These are phyloP conservation scores for Meripilus lineatus DNA, from an alignment of 1,284 basidiomycete species.

Conservation along the genomic window DNA sequence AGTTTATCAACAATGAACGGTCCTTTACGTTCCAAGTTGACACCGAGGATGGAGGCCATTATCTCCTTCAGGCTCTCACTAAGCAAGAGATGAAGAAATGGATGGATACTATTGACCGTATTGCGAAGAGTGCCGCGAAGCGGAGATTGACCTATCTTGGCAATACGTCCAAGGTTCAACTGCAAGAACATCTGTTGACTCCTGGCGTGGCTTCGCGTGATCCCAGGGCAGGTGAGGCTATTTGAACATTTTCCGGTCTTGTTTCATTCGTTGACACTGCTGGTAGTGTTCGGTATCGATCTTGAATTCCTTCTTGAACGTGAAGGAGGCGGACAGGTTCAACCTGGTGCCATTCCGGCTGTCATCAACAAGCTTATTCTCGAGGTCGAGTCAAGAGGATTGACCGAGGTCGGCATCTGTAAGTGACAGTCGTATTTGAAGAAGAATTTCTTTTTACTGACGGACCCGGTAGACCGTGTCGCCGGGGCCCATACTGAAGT, in stretches of 20 bases:
- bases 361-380: slow-evolving; percentile 60
- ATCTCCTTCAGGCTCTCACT: slow-evolving; percentile 67
- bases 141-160: slow-evolving; percentile 79
- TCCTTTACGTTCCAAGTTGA: slow-evolving; percentile 78
- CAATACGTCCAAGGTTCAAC: slow-evolving; percentile 60
- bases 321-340: slow-evolving; percentile 49
- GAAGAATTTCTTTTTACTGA: slow-evolving; percentile 2
- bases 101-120: slow-evolving; percentile 65
- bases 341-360: slow-evolving; percentile 54
- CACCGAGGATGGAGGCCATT: slow-evolving; percentile 81
- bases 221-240: slow-evolving; percentile 55
- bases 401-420: slow-evolving; percentile 82
- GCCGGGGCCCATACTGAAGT: slow-evolving; percentile 74
- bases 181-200: slow-evolving; percentile 65
- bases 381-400: slow-evolving; percentile 70
- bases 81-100: slow-evolving; percentile 68
- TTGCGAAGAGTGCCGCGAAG: slow-evolving; percentile 68
- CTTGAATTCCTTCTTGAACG: slow-evolving; percentile 63
- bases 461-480: slow-evolving; percentile 56
- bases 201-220: slow-evolving; percentile 40
- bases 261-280: background rate
- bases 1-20: slow-evolving; percentile 72
- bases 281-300: slow-evolving; percentile 72
- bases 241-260: no score
- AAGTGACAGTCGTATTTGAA: slow-evolving; percentile 8